Evolutionary conservation across 2,329 filamentous ascomycete species (phyloP), one percentile per base, ranked within the genome.

Genomic region (Stemphylium lycopersici): DNA sequence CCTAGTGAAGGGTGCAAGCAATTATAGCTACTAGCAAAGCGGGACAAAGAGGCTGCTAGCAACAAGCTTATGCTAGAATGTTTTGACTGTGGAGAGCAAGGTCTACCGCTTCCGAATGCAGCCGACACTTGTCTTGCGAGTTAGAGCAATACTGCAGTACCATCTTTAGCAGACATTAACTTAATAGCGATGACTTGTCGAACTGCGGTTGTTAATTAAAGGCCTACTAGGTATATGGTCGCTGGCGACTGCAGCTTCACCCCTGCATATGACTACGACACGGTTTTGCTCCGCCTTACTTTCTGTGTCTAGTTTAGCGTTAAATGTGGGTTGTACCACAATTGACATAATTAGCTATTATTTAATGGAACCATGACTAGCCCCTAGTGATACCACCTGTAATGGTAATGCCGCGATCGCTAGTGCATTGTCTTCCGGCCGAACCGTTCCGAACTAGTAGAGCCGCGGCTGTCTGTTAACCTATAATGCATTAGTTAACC

Each of bases 1-100:
- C 29, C n/a, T 37, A 47, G 49, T 15, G 12, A 47, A 32, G 8
- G 22, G n/a, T n/a, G 8, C 31, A 52, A 36, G 49, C 16, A 15
- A 20, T 52, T 52, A 52, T 52, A 52, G 36, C 11, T 6, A 20
- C n/a, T 8, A 24, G 37, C 2, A 46, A 15, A 41, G 49, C 10
- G 4, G 18, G 3, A 52, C 8, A 52, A 52, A 52, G 31, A 51
- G 40, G 41, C 42, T 10, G 7, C 41, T 2, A 52, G 29, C 22
- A 52, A 41, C 6, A 46, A 52, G 20, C 36, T 3, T 11, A 31
- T 22, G 2, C 26, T 52, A 45, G 26, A 4, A 22, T 40, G 2
- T 22, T 12, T 40, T 46, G 3, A 44, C 20, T 46, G 8, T 34
- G 31, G 44, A 38, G 22, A 24, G 22, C 22, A 20, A 39, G 6